Conservation (phyloP, 2,329 filamentous ascomycete species). For the Rhinocladiella mackenziei region DNA sequence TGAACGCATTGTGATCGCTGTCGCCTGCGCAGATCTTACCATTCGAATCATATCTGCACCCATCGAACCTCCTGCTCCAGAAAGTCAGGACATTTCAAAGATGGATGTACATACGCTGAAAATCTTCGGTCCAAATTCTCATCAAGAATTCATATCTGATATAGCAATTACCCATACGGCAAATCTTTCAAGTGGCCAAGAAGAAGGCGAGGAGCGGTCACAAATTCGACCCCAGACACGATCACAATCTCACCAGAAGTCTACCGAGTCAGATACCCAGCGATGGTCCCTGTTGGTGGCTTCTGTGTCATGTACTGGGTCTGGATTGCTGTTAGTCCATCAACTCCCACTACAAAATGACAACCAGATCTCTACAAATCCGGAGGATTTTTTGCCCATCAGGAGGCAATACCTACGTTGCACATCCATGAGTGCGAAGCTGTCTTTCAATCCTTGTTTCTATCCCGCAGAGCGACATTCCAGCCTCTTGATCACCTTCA, state of each 20-base stretch:
- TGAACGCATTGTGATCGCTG: slow-evolving; percentile 51
- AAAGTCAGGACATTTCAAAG: slow-evolving; percentile 35
- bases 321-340: slow-evolving; percentile 45
- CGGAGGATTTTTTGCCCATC: slow-evolving; percentile 43
- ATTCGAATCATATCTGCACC: slow-evolving; percentile 54
- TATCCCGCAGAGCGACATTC: slow-evolving; percentile 53
- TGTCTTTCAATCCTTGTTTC: slow-evolving; percentile 53
- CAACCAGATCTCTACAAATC: slow-evolving; percentile 30
- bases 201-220: slow-evolving; percentile 32
- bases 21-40: slow-evolving; percentile 55
- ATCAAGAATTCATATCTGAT: slow-evolving; percentile 50
- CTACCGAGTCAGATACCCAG: slow-evolving; percentile 21
- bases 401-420: slow-evolving; percentile 47
- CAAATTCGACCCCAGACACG: slow-evolving; percentile 34
- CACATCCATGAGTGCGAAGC: slow-evolving; percentile 43
- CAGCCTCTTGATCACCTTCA: slow-evolving; percentile 53
- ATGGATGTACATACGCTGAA: slow-evolving; percentile 47
- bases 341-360: slow-evolving; percentile 38
- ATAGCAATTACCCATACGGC: slow-evolving; percentile 53
- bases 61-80: slow-evolving; percentile 49
- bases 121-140: slow-evolving; percentile 45
- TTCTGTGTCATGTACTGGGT: slow-evolving; percentile 44
- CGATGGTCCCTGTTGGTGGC: slow-evolving; percentile 46
- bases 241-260: slow-evolving; percentile 23
- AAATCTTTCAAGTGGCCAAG: slow-evolving; percentile 28